Conservation (phyloP, 169 alveolate genomes). For the Plasmodium adleri region DNA sequence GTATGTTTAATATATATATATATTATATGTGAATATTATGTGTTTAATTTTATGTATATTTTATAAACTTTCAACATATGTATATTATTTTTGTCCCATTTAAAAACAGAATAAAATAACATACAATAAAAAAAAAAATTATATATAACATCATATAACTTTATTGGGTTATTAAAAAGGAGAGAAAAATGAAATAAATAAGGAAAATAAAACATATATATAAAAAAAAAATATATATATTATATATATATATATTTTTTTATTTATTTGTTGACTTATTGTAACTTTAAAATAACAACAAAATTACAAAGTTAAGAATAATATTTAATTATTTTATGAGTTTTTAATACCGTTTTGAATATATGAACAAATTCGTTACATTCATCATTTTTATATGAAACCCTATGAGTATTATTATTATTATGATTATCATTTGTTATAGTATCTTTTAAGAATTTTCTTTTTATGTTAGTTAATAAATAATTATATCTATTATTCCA, state of each 20-base stretch:
- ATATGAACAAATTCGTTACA: constrained; percentile 50
- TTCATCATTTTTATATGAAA: constrained; percentile 8
- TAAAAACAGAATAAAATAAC: no score
- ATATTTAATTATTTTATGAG: constrained; percentile 31
- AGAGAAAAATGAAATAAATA: no score
- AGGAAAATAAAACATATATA: no score
- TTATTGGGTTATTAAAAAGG: no score
- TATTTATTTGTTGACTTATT: not conserved
- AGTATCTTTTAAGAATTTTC: constrained; percentile 4
- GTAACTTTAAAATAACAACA: not conserved
- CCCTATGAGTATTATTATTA: not conserved
- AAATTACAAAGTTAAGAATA: constrained; percentile 2
- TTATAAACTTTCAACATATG: no score
- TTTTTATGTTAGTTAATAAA: constrained; percentile 21
- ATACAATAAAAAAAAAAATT: no score
- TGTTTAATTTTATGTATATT: no score
- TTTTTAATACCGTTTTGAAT: constrained; percentile 21
- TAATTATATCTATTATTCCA: constrained; percentile 34
- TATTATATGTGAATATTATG: no score
- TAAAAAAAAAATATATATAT: no score
- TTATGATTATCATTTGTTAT: not conserved
- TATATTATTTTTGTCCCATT: no score
- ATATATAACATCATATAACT: no score
- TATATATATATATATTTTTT: not conserved
- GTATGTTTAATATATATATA: no score